Conservation (phyloP, 2,329 filamentous ascomycete species). For the Colletotrichum eleusines region DNA sequence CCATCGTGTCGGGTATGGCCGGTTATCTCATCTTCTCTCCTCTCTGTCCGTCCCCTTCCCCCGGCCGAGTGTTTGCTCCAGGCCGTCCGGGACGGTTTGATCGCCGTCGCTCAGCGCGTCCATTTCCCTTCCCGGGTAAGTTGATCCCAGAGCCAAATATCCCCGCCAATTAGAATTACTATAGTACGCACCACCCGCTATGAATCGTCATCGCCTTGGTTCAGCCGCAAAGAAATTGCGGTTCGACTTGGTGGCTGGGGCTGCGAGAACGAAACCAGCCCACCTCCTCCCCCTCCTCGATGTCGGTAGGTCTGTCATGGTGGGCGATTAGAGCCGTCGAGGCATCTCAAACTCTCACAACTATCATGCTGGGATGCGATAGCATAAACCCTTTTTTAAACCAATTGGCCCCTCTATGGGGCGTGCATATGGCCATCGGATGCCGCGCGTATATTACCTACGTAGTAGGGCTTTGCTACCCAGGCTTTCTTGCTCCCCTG, state of each 20-base stretch:
- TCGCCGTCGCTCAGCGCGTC: conserved; percentile 24
- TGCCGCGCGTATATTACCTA: conserved; percentile 2
- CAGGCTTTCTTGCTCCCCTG: conserved; percentile 8
- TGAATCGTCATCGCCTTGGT: not conserved
- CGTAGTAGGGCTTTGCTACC: not conserved
- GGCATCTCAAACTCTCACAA: conserved; percentile 10
- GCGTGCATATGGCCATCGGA: not conserved
- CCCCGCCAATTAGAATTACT: conserved; percentile 4
- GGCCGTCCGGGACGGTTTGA: conserved; percentile 38
- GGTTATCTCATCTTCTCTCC: conserved; percentile 3
- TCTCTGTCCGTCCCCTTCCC: not conserved
- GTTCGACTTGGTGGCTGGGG: not conserved
- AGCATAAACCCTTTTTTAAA: not conserved
- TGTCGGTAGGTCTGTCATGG: conserved; percentile 16
- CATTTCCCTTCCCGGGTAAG: conserved; percentile 25
- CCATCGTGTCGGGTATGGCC: conserved; percentile 25
- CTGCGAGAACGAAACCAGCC: not conserved
- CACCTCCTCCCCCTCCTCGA: not conserved
- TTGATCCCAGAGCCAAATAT: conserved; percentile 26
- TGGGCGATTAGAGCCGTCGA: conserved; percentile 23
- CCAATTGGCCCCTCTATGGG: not conserved
- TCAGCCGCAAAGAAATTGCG: conserved; percentile 7
- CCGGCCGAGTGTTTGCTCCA: conserved; percentile 29
- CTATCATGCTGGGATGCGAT: not conserved
- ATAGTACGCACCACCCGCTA: not conserved